Evolutionary conservation across 1,139 yeast species (phyloP).

Genomic region (Torulaspora pretoriensis): DNA sequence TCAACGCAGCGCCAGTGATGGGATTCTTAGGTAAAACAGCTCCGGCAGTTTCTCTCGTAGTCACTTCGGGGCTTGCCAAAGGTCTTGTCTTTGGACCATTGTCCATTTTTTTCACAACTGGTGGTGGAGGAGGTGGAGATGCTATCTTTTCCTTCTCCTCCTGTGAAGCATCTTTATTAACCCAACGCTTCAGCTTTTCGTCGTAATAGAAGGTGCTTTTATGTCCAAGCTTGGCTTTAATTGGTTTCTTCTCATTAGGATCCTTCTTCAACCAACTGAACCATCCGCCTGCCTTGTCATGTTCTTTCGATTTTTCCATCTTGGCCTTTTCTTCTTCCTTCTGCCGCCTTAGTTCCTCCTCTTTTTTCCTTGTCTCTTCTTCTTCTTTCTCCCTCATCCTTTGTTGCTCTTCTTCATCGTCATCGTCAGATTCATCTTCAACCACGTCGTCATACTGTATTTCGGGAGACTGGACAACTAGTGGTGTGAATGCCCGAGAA

Average conservation of each 20-base stretch:
- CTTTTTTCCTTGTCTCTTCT: slow-evolving; percentile 20
- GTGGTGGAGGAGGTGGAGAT: slow-evolving; percentile 75
- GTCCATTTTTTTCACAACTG: slow-evolving; percentile 41
- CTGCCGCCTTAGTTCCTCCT: slow-evolving; percentile 29
- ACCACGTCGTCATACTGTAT: slow-evolving; percentile 42
- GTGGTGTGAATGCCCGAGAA: slow-evolving; percentile 18
- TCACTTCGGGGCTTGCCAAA: slow-evolving; percentile 32
- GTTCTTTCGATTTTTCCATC: slow-evolving; percentile 23
- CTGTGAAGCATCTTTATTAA: slow-evolving; percentile 64
- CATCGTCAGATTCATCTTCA: slow-evolving; percentile 45
- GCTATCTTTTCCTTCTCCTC: slow-evolving; percentile 61
- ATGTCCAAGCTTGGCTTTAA: slow-evolving; percentile 83
- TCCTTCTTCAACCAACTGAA: slow-evolving; percentile 45
- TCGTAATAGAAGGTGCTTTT: slow-evolving; percentile 66
- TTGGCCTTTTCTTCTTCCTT: slow-evolving; percentile 21
- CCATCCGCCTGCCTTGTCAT: slow-evolving; percentile 40
- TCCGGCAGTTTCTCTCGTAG: slow-evolving; percentile 20
- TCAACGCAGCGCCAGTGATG: slow-evolving; percentile 29
- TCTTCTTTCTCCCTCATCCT: slow-evolving; percentile 36
- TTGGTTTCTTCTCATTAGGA: slow-evolving; percentile 67
- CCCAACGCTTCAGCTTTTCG: slow-evolving; percentile 83
- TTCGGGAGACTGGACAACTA: slow-evolving; percentile 13
- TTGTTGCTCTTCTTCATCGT: slow-evolving; percentile 27
- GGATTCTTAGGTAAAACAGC: slow-evolving; percentile 33
- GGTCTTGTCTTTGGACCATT: slow-evolving; percentile 38